phyloP scores from a whole-genome alignment of 73 alveolate species.

The Paramecium tetraurelia region DNA sequence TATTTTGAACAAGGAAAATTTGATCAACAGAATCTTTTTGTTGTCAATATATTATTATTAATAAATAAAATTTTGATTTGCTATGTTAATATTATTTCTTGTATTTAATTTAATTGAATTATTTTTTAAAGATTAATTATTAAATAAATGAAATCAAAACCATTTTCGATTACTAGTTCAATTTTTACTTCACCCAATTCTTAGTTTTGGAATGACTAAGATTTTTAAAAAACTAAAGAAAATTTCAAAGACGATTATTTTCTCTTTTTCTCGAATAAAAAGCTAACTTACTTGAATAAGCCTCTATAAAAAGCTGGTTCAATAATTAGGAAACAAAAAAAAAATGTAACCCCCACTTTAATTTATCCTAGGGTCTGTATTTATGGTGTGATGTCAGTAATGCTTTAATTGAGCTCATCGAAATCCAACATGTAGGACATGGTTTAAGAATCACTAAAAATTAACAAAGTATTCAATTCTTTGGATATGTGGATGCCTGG shows the following conservation, averaged over 20 bases:
- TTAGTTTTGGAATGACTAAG: neutral
- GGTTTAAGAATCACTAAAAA: neutral
- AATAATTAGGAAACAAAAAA: neutral
- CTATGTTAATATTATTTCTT: neutral
- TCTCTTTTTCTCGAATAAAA: neutral
- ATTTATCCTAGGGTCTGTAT: neutral
- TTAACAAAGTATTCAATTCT: neutral
- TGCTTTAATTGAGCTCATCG: neutral
- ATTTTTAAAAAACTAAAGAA: neutral
- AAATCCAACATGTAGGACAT: neutral
- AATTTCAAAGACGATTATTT: neutral
- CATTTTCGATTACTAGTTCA: neutral
- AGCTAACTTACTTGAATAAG: neutral
- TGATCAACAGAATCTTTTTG: neutral
- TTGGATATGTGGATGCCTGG: neutral
- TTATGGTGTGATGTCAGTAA: neutral
- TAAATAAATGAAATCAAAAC: neutral
- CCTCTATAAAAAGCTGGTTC: neutral
- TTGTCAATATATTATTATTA: neutral
- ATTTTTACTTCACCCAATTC: neutral
- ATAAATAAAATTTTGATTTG: neutral
- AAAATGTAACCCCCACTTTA: neutral
- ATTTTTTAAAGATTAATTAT: neutral
- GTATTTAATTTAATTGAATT: neutral
- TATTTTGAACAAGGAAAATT: neutral